Base-by-base conservation (phyloP, 164 flowering plant genomes). In the Protea cynaroides region DNA sequence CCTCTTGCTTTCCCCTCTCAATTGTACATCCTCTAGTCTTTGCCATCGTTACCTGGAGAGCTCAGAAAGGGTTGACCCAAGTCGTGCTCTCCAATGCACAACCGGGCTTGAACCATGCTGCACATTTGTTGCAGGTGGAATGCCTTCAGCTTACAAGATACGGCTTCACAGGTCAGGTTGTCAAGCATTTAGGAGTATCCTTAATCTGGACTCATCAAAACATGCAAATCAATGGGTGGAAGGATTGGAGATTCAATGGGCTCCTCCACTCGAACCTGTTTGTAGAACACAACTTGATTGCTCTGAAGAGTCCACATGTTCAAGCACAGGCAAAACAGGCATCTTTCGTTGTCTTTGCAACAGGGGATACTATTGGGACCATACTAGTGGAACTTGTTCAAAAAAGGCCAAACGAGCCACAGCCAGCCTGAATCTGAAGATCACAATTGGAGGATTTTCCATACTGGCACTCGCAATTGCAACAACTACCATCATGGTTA, bases 201-300 rank as follows among this genome's bases (percentile, higher is more conserved):
- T 87, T 62, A 73, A 77, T 63, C 67, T 49, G 52, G 18, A 14
- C 52, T n/a, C 18, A 18, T 12, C 0, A 49, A 68, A 43, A 65
- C 84, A 84, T 3, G 73, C 80, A 0, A 70, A 40, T 25, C 73
- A 80, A 37, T 87, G 90, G 90, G 80, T 82, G 62, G 84, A 83
- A 67, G 93, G 93, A 0, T 40, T 87, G 70, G 90, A 87, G 70
- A 81, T 85, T 57, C 93, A 85, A 61, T 87, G 93, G 93, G 67
- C 79, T 58, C 59, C 83, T n/a, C 87, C 88, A 17, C 69, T 72
- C 1, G 88, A 87, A 62, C 86, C 88, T 1, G 49, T 65, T 17
- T 87, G 89, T 59, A 65, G 55, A 59, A 63, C 76, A 24, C 82
- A 79, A 50, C 52, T 62, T n/a, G 88, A 87, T 63, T 87, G 92